Evolutionary conservation across 2,329 filamentous ascomycete species (phyloP).

Genomic region (Mycosphaerella arachidis): DNA sequence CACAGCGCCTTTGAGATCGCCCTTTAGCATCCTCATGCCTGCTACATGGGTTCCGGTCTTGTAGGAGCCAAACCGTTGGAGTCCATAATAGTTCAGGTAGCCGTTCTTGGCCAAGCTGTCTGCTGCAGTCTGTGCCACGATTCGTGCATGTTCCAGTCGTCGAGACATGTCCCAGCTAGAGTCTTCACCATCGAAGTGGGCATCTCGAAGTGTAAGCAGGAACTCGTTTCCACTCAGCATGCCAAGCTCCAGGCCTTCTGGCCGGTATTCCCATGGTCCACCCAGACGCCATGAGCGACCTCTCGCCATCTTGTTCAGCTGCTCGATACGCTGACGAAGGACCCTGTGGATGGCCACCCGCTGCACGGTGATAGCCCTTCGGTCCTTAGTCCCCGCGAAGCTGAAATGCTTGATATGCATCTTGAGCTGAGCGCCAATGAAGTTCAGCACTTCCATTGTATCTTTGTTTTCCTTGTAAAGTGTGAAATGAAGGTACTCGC

Average conservation of each 20-base stretch:
- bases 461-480: slow-evolving; percentile 97
- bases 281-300: slow-evolving; percentile 49
- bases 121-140: slow-evolving; percentile 57
- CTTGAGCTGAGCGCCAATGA: slow-evolving; percentile 68
- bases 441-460: slow-evolving; percentile 84
- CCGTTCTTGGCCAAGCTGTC: slow-evolving; percentile 66
- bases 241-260: slow-evolving; percentile 70
- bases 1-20: slow-evolving; percentile 75
- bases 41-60: slow-evolving; percentile 78
- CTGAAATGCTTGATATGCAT: slow-evolving; percentile 64
- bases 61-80: slow-evolving; percentile 95
- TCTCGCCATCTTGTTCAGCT: slow-evolving; percentile 58
- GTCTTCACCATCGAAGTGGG: slow-evolving; percentile 54
- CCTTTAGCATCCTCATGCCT: slow-evolving; percentile 77
- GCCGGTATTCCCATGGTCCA: slow-evolving; percentile 76
- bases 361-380: slow-evolving; percentile 80
- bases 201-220: slow-evolving; percentile 83
- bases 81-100: slow-evolving; percentile 96
- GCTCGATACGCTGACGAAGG: slow-evolving; percentile 59
- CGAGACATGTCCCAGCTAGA: slow-evolving; percentile 27
- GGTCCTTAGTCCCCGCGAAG: slow-evolving; percentile 89
- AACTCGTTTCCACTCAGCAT: slow-evolving; percentile 89
- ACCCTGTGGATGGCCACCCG: slow-evolving; percentile 65
- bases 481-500: slow-evolving; percentile 82
- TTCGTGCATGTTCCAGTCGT: slow-evolving; percentile 44